A percentile compares a stretch with the other conserved stretches of the same genome.
Evolutionary conservation across 73 alveolate species (phyloP).

Genomic region (Breviolum minutum): DNA sequence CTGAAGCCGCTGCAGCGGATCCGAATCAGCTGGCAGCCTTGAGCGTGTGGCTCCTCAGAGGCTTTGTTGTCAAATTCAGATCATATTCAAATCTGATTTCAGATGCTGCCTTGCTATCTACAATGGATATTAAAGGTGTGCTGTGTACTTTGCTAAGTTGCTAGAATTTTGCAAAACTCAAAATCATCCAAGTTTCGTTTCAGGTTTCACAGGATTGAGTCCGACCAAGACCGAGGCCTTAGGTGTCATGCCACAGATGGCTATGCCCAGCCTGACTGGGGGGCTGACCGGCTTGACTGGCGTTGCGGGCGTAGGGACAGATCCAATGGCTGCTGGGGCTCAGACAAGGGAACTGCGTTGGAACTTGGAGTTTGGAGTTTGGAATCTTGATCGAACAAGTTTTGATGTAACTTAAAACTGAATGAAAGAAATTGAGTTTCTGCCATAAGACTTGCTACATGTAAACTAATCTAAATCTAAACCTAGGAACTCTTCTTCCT

Average conservation of each 20-base stretch:
- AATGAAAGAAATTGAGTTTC: too few relatives aligned
- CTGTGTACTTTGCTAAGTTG: too few relatives aligned
- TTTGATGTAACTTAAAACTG: too few relatives aligned
- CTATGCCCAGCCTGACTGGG: not conserved
- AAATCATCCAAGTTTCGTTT: too few relatives aligned
- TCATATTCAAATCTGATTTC: not conserved
- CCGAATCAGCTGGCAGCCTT: constrained; percentile 9
- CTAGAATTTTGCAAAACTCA: not conserved
- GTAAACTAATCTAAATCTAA: too few relatives aligned
- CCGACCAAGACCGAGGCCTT: not conserved
- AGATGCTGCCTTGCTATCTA: not conserved
- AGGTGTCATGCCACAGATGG: not conserved
- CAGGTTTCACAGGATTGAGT: too few relatives aligned
- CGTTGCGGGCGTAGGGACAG: not conserved
- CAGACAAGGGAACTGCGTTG: too few relatives aligned
- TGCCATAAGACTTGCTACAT: too few relatives aligned
- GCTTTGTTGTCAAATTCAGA: too few relatives aligned
- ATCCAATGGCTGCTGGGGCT: not conserved
- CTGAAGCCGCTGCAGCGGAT: constrained; percentile 25
- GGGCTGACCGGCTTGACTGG: constrained; percentile 12
- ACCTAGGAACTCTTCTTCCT: too few relatives aligned
- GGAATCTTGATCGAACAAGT: too few relatives aligned
- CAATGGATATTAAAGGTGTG: not conserved
- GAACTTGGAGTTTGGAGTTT: too few relatives aligned
- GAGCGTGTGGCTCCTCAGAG: not conserved